Base-by-base conservation (phyloP, 192 early-diverging fungal genomes). In the Podila minutissima region DNA sequence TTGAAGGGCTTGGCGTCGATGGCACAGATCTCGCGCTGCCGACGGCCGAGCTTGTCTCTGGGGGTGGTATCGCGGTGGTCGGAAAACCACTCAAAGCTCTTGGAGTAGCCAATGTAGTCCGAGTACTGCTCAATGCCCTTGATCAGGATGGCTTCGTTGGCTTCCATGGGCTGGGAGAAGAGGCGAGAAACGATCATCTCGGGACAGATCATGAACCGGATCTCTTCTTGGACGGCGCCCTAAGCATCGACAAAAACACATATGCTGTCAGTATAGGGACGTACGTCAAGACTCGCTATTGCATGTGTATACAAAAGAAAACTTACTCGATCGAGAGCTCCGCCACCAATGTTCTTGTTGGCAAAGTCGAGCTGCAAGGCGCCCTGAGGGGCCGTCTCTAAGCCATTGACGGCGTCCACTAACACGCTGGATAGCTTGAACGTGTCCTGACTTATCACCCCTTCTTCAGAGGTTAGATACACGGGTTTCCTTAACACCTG, bases 131-230 rank as follows among this genome's bases (percentile, higher is more conserved):
- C 77, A 20, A 62, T 71, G 15, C 77, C 77, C 35, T 73, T 81
- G 59, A 81, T 81, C 66, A 81, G 24, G 5, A 81, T 24, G 6
- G 77, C 77, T 35, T 81, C 77, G 62, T 81, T 81, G 26, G 77
- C 71, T n/a, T 81, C 66, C 50, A 81, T 17, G 15, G 64, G 70
- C 29, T 72, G 65, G 11, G 41, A 49, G 49, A 81, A 69, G 13
- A 81, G 67, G 4, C 77, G 77, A 0, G 77, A 81, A 10, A 81
- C 33, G 13, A 73, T 81, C 48, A 81, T 62, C 22, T 81, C 77
- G 13, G 77, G 77, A 28, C 77, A 81, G n/a, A 81, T 67, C 77
- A 81, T 81, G 62, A 81, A 81, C 35, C 66, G 71, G 26, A 81
- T 81, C 26, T 81, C 77, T 53, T 81, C 77, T 22, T 81, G 77